These are phyloP conservation scores for Phytopythium helicoides DNA, from an alignment of 352 stramenopile species.

Conservation along the genomic window DNA sequence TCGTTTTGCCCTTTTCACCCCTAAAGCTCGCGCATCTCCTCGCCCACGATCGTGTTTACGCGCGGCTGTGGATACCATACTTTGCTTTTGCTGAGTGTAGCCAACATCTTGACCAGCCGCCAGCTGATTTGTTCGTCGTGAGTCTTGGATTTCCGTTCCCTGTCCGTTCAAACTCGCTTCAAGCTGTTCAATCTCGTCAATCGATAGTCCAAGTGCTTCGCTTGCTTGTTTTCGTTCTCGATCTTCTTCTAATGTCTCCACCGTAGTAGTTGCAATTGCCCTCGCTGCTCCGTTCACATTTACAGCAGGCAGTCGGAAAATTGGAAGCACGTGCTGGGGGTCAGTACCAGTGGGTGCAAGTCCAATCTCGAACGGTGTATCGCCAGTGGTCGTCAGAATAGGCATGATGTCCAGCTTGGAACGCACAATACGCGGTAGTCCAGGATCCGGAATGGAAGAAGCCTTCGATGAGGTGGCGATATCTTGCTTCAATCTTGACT, in stretches of 20 bases:
- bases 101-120: too few species aligned
- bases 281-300: conserved; percentile 40
- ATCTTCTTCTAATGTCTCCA: conserved; percentile 46
- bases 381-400: conserved; percentile 61
- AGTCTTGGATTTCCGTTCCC: not conserved
- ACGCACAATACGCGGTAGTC: conserved; percentile 19
- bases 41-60: not conserved
- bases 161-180: conserved; percentile 51
- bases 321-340: conserved; percentile 45
- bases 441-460: not conserved
- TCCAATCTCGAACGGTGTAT: conserved; percentile 75
- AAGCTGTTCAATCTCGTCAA: conserved; percentile 65
- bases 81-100: not conserved
- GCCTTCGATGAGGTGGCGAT: not conserved
- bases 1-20: not conserved
- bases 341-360: conserved; percentile 23
- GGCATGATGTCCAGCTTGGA: conserved; percentile 60
- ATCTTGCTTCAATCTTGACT: conserved; percentile 9
- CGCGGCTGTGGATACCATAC: not conserved
- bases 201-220: conserved; percentile 52
- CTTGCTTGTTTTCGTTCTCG: conserved; percentile 58
- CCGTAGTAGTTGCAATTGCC: conserved; percentile 33
- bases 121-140: not conserved
- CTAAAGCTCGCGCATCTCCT: not conserved
- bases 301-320: conserved; percentile 68